Base-by-base conservation (phyloP, 176 grass and related monocot species). In the Triticum timopheevii region DNA sequence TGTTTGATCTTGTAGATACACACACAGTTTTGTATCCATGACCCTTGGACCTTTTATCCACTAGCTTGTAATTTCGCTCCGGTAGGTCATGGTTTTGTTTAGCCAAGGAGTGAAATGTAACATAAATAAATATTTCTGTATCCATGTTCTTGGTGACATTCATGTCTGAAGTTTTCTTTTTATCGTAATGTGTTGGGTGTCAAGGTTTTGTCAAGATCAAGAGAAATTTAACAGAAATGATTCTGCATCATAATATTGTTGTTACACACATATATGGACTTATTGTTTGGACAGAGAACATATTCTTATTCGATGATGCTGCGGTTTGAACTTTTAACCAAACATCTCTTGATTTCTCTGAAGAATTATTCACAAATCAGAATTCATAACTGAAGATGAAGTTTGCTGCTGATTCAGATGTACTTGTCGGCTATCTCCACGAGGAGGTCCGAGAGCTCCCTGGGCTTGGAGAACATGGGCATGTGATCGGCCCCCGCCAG, bases 401-500 rank as follows among this genome's bases (percentile, higher is more conserved):
- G 7, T 36, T 35, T 34, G 10, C 27, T 82, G 47, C 28, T 30
- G 28, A 30, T 40, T 40, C 39, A 4, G 1, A 3, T 20, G 44
- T 81, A 81, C 61, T 25, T 76, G 79, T 73, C 27, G 1, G 88
- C 88, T 11, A 88, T 65, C 24, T 92, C 86, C 30, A 70, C 8
- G 2, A 96, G 81, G 28, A 78, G 22, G 0, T 84, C 31, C 5
- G 65, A 80, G 16, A 96, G 49, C 70, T 93, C 87, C 50, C 63
- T 73, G 0, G 87, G 82, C 76, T 73, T 85, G 1, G 89, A 96
- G 17, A 88, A 8, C 94, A 96, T 92, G 1, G 56, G n/a, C 87
- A 86, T 86, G 68, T 96, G 94, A 39, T 90, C 91, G n/a, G 91
- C 84, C 19, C 82, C 82, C 8, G 84, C 6, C 0, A 96, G 24